Evolutionary conservation across 1,139 yeast genomes (phyloP).

Genomic region (Pichia inconspicua): DNA sequence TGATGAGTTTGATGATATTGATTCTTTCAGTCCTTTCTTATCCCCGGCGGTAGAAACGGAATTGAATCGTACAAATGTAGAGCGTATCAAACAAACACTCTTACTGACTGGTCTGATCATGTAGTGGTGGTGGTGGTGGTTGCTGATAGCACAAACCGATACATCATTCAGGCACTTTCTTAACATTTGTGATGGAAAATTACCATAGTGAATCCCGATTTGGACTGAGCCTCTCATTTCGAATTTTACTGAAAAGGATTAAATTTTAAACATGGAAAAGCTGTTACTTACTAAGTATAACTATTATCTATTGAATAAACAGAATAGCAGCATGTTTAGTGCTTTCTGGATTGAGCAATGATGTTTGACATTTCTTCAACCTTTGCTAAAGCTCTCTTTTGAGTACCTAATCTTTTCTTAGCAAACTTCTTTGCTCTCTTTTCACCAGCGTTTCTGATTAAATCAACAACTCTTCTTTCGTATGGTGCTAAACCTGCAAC

Average conservation of each 20-base stretch:
- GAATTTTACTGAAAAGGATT: not conserved
- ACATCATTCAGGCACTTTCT: too few relatives aligned
- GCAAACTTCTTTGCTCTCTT: conserved; percentile 99
- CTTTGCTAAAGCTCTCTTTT: conserved; percentile 99
- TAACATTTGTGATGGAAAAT: too few relatives aligned
- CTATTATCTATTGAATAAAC: not conserved
- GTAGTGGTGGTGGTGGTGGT: not conserved
- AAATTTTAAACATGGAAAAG: not conserved
- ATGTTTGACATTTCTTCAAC: conserved; percentile 96
- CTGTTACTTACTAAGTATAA: conserved; percentile 1
- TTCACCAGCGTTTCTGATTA: conserved; percentile 99
- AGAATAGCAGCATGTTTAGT: conserved; percentile 25
- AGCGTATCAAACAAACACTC: not conserved
- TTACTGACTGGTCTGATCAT: not conserved
- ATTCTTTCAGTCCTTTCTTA: not conserved
- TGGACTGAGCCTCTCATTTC: not conserved
- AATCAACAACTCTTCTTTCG: conserved; percentile 98
- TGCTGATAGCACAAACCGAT: too few relatives aligned
- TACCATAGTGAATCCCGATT: too few relatives aligned
- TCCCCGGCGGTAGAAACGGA: not conserved
- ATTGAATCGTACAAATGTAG: too few relatives aligned
- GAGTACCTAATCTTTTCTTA: conserved; percentile 99
- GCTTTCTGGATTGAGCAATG: conserved; percentile 97
- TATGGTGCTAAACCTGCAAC: conserved; percentile 99
- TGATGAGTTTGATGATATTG: not conserved